Base-by-base conservation (phyloP, 331 rosid genomes). In the Quercus phellos region DNA sequence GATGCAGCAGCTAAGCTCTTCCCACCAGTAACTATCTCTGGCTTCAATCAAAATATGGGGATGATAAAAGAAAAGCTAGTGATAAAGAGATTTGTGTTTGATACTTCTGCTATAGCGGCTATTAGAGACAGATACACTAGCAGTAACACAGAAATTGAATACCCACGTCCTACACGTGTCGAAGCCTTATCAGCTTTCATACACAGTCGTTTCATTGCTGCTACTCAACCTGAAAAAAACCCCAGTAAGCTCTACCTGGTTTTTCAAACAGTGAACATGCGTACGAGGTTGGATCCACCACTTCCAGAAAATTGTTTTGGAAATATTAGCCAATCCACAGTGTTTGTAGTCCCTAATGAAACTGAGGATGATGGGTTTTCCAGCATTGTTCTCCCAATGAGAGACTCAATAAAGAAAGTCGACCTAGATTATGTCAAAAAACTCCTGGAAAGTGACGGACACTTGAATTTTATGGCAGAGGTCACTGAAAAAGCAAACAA, bases 101-200 rank as follows among this genome's bases (percentile, higher is more conserved):
- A 63, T 16, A 79, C 79, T 11, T 38, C 70, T 11, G 55, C 55
- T 13, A 77, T 86, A 1, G 77, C 79, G 2, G 81, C 77, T 8
- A 61, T 86, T 1, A 74, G 55, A 42, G 18, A 17, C 1, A 80
- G 14, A 30, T 79, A 70, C 55, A 43, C 70, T 73, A 4, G 17
- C 56, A 10, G 51, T 4, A 30, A 19, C 6, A 21, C 16, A 9
- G n/a, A 11, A 12, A 8, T 38, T 12, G 8, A 54, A 51, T 78
- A 74, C 18, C 58, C 32, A 6, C 68, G 79, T 1, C 89, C 85
- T 1, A 77, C 81, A 0, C 74, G 89, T 19, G 77, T 83, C 0
- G 89, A 77, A 42, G 73, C 89, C 24, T 26, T 80, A 7, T 80
- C 85, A 4, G 76, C 79, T 8, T 86, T 86, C 51, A 10, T 43